These are phyloP conservation scores for Paraglomus brasilianum DNA, from an alignment of 192 early-diverging fungal genomes.

Conservation along the genomic window DNA sequence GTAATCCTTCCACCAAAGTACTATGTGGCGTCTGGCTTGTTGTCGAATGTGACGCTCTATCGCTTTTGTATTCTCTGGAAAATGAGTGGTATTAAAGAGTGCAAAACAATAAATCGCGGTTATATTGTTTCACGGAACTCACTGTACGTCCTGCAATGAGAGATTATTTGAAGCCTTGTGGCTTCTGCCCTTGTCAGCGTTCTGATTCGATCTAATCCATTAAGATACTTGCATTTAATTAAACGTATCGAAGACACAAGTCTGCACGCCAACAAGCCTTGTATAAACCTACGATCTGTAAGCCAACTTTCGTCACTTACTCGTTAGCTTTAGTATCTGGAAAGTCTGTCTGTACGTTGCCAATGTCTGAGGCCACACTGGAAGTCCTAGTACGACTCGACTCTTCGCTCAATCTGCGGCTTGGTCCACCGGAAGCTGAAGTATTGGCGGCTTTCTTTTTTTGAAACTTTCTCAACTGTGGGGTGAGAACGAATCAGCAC, in stretches of 20 bases:
- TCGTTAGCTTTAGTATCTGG: background rate
- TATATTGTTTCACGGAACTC: background rate
- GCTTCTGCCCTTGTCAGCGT: background rate
- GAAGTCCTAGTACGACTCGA: slow-evolving; percentile 2
- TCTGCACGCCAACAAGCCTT: background rate
- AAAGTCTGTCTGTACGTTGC: slow-evolving; percentile 5
- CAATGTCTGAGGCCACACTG: slow-evolving; percentile 16
- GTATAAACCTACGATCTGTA: background rate
- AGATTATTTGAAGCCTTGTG: background rate
- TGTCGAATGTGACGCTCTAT: background rate
- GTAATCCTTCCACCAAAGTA: slow-evolving; percentile 18
- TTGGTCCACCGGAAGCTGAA: background rate
- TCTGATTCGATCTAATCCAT: no score
- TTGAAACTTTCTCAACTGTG: slow-evolving; percentile 23
- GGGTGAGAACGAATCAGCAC: background rate
- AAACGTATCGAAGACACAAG: no score
- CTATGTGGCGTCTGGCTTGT: background rate
- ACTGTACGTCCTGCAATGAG: background rate
- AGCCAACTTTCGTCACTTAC: background rate
- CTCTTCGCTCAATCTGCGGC: slow-evolving; percentile 11
- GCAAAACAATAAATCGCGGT: background rate
- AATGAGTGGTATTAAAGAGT: background rate
- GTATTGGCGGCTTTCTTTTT: slow-evolving; percentile 26
- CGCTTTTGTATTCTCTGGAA: background rate
- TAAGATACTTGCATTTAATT: no score